Base-by-base conservation (phyloP, 2,329 filamentous ascomycete species). In the Aspergillus texensis region DNA sequence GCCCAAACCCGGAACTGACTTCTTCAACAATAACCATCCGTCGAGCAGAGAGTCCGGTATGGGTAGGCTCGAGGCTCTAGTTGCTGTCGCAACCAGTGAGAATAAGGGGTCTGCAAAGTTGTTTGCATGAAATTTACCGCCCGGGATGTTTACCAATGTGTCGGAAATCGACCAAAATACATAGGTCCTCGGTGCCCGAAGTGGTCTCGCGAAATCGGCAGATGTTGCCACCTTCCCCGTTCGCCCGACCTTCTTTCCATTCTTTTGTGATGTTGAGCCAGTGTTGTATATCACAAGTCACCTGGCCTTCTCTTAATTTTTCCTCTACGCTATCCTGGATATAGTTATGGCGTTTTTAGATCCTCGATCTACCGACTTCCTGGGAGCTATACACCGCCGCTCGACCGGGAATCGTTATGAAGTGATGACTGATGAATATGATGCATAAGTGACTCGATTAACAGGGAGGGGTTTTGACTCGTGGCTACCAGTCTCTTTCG, bases 1-100 rank as follows among this genome's bases (percentile, higher is more conserved):
- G 60, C 68, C 67, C 57, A 71, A 75, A 46, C 64, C 71, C 32
- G 71, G 74, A 41, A 62, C 74, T 52, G 69, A 68, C 32, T 67
- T 74, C 32, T 75, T 74, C 54, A 64, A 28, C 11, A 55, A 24
- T 19, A 55, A 71, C 24, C 69, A 74, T 61, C 67, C 72, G 10
- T 62, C 74, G 52, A 63, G 62, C 53, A 69, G 73, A 41, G 74
- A 76, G 36, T 71, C 72, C 43, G 79, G 78, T 30, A 80, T 83
- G 79, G 80, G 79, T 52, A 76, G 81, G 26, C 73, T 84, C n/a
- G 81, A 84, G 66, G 81, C 81, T 57, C 77, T 84, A 54, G 82
- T 83, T 46, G 82, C 82, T 28, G 81, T 83, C 58, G 82, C 82
- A 39, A 83, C 82, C 8, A 81, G 80, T 60, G 81, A 81, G 64